Conservation (phyloP, 1,284 basidiomycete species). For the Microbotryomycetes sp. region DNA sequence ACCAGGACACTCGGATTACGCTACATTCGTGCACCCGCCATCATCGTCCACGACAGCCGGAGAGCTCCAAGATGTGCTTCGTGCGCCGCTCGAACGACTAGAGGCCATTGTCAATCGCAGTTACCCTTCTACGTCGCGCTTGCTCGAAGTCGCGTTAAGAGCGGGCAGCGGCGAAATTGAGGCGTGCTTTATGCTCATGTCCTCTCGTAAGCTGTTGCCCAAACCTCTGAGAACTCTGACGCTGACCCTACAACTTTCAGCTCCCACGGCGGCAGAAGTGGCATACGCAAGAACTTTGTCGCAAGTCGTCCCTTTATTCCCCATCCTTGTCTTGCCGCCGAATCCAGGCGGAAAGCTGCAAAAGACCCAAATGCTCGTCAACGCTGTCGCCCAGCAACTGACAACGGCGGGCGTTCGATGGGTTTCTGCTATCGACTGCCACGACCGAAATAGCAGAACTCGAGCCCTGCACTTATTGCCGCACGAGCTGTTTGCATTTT, state of each 20-base stretch:
- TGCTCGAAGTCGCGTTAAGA: neutral
- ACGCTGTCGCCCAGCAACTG: slow-evolving; percentile 21
- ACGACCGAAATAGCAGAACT: neutral
- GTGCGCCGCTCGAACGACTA: slow-evolving; percentile 12
- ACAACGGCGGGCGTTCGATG: slow-evolving; percentile 20
- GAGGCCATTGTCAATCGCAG: slow-evolving; percentile 13
- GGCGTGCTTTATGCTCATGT: slow-evolving; percentile 14
- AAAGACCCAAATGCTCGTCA: slow-evolving; percentile 13
- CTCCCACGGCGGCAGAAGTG: slow-evolving; percentile 16
- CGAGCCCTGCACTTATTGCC: slow-evolving; percentile 15
- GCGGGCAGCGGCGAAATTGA: slow-evolving; percentile 4
- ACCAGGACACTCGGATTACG: neutral
- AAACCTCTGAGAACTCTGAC: too few species aligned
- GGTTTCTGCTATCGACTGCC: neutral
- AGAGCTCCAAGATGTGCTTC: neutral
- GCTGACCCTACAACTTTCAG: neutral
- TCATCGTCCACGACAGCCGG: neutral
- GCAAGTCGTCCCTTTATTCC: slow-evolving; percentile 17
- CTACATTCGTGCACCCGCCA: neutral
- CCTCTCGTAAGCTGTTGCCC: slow-evolving; percentile 10
- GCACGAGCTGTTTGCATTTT: slow-evolving; percentile 11
- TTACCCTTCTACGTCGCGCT: slow-evolving; percentile 7
- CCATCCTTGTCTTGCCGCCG: slow-evolving; percentile 21
- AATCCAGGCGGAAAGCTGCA: slow-evolving; percentile 13
- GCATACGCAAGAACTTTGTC: slow-evolving; percentile 13